Conservation (phyloP, 306 rosid genomes). For the Medicago arabica region DNA sequence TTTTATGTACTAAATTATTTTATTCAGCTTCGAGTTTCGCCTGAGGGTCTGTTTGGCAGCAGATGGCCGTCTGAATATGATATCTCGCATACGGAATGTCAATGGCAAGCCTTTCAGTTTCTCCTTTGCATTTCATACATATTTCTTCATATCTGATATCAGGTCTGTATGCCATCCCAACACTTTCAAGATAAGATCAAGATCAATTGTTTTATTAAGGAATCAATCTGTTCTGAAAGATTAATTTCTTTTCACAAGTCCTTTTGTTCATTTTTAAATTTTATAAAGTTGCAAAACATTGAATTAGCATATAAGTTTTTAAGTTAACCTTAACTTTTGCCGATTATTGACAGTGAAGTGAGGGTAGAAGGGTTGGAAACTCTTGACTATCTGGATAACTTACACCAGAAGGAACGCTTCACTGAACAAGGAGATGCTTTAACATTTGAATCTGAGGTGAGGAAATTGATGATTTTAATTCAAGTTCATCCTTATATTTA, state of each 20-base stretch:
- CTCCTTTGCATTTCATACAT: constrained; percentile 81
- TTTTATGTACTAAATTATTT: constrained; percentile 12
- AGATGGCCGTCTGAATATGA: constrained; percentile 63
- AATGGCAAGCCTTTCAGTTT: constrained; percentile 85
- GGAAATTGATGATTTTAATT: not conserved
- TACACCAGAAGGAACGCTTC: constrained; percentile 69
- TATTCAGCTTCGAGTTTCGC: constrained; percentile 85
- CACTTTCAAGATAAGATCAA: not conserved
- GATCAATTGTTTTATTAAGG: not conserved
- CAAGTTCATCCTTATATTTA: not conserved
- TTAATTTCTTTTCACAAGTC: not conserved
- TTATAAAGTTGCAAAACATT: not conserved
- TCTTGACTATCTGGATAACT: constrained; percentile 81
- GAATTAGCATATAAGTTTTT: constrained; percentile 36
- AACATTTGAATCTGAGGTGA: constrained; percentile 95
- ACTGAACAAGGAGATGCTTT: constrained; percentile 93
- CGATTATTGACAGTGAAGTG: constrained; percentile 74
- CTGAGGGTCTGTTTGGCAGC: constrained; percentile 72
- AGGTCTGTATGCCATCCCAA: constrained; percentile 50
- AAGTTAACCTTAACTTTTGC: constrained; percentile 8
- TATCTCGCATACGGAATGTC: constrained; percentile 82
- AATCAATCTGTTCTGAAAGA: not conserved
- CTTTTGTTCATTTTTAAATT: not conserved
- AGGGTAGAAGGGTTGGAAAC: constrained; percentile 95
- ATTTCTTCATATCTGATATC: constrained; percentile 81